These are phyloP conservation scores for Colletotrichum australisinense DNA, from an alignment of 2,329 filamentous ascomycete genomes.

Conservation along the genomic window DNA sequence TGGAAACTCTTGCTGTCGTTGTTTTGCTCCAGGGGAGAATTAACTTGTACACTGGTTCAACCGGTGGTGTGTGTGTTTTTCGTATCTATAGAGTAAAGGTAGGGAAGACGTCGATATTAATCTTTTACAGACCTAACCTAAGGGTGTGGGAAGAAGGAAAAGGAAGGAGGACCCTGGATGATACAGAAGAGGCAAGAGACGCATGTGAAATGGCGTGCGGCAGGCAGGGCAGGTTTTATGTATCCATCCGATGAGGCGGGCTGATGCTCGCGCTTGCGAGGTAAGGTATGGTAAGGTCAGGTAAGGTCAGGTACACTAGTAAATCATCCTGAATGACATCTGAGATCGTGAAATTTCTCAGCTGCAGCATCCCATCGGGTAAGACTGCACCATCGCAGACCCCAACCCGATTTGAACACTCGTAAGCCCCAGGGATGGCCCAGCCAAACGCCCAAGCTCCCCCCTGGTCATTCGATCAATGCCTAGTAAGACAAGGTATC, in stretches of 20 bases:
- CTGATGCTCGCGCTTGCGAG: no score
- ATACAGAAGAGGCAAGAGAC: not conserved
- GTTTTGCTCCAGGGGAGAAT: not conserved
- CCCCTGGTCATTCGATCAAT: not conserved
- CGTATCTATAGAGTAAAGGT: no score
- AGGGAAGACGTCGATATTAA: not conserved
- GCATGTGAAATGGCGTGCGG: not conserved
- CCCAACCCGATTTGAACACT: slow-evolving; percentile 16
- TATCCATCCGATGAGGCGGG: not conserved
- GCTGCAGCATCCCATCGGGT: slow-evolving; percentile 13
- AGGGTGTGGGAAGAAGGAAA: not conserved
- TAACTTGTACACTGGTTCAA: not conserved
- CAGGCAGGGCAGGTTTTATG: slow-evolving; percentile 2
- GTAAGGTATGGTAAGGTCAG: no score
- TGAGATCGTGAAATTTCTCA: slow-evolving; percentile 13
- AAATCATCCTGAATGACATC: not conserved
- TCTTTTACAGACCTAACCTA: not conserved
- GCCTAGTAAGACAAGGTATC: not conserved
- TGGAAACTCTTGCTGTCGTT: not conserved
- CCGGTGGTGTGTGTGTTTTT: no score
- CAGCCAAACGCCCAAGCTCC: not conserved
- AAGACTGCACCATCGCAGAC: slow-evolving; percentile 1
- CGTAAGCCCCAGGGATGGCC: slow-evolving; percentile 23
- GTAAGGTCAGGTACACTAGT: no score
- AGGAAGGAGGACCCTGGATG: not conserved